Conservation (phyloP, 805 yeast species). For the Teunomyces kruisii region DNA sequence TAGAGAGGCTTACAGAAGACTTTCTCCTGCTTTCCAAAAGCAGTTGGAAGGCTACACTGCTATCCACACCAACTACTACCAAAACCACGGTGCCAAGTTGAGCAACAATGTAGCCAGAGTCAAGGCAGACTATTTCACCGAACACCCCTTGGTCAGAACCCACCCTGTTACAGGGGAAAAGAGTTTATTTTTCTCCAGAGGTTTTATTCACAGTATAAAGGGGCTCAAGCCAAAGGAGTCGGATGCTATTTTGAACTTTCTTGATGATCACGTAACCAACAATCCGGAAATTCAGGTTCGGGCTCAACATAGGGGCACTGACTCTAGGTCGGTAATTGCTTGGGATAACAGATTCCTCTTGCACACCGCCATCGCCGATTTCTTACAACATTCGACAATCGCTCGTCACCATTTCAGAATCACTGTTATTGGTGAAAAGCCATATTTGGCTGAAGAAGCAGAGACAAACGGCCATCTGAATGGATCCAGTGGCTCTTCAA, state of each 20-base stretch:
- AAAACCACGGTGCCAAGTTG: conserved; percentile 15
- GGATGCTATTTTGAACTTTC: conserved; percentile 19
- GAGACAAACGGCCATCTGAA: neutral
- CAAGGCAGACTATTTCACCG: conserved; percentile 20
- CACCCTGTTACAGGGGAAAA: conserved; percentile 30
- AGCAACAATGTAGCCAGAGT: conserved; percentile 15
- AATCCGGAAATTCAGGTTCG: conserved; percentile 27
- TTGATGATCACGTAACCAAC: conserved; percentile 19
- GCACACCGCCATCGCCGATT: conserved; percentile 23
- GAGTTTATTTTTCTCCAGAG: conserved; percentile 21
- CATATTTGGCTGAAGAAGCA: conserved; percentile 15
- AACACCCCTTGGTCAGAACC: conserved; percentile 29
- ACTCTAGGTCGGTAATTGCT: conserved; percentile 21
- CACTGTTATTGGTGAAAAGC: conserved; percentile 26
- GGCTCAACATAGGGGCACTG: conserved; percentile 24
- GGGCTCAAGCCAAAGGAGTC: conserved; percentile 24
- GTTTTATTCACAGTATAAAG: conserved; percentile 20
- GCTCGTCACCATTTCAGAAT: conserved; percentile 26
- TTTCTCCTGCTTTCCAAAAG: conserved; percentile 21
- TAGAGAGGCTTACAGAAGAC: conserved; percentile 26
- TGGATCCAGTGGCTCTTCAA: neutral
- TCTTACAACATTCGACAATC: conserved; percentile 20
- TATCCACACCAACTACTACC: conserved; percentile 23
- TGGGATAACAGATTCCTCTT: conserved; percentile 26
- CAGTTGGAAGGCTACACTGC: conserved; percentile 23